These are phyloP conservation scores for Fusarium denticulatum DNA, from an alignment of 2,329 filamentous ascomycete genomes.

Conservation along the genomic window DNA sequence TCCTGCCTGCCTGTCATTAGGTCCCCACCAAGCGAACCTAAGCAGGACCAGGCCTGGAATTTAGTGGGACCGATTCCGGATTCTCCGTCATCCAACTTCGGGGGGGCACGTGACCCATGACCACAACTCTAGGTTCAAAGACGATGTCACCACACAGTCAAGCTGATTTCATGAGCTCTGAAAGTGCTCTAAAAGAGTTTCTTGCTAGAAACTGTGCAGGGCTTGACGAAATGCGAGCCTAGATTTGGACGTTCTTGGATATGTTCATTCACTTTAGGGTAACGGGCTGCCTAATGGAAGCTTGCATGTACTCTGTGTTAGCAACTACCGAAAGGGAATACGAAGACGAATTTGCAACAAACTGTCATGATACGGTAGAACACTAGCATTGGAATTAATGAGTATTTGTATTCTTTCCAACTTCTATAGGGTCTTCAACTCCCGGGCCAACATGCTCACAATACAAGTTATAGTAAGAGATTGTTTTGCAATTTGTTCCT, in stretches of 20 bases:
- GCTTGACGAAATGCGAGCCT: not conserved
- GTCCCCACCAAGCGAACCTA: constrained; percentile 32
- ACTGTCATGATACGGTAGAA: not conserved
- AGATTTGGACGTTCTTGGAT: too few species aligned
- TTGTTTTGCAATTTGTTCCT: not conserved
- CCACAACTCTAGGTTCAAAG: not conserved
- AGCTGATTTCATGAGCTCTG: not conserved
- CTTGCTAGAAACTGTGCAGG: too few species aligned
- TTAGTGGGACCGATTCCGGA: constrained; percentile 36
- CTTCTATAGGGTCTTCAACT: not conserved
- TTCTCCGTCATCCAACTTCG: not conserved
- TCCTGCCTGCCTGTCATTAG: constrained; percentile 50
- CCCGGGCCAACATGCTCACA: not conserved
- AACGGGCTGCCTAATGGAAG: not conserved
- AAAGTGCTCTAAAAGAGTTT: too few species aligned
- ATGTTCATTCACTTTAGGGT: not conserved
- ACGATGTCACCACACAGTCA: not conserved
- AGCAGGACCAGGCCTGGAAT: constrained; percentile 30
- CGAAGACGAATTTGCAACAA: not conserved
- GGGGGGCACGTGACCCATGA: constrained; percentile 16
- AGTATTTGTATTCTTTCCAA: not conserved
- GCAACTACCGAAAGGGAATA: not conserved
- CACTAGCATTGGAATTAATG: not conserved
- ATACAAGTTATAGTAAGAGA: not conserved
- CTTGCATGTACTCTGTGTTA: not conserved